Conservation (phyloP, 768 basidiomycete genomes). For the Crucibulum laeve region DNA sequence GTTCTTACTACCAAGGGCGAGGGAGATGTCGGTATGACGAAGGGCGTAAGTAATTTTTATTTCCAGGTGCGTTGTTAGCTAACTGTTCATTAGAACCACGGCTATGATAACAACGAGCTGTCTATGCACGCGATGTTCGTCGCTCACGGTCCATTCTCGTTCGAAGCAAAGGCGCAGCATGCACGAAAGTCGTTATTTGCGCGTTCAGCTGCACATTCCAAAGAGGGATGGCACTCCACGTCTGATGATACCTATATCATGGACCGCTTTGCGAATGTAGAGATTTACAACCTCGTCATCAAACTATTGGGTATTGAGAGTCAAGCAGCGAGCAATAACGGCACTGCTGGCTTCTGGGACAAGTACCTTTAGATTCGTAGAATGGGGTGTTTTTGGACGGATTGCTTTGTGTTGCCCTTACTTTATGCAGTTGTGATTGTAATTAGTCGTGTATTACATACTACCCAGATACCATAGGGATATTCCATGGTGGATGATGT, state of each 20-base stretch:
- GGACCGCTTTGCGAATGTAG: constrained; percentile 80
- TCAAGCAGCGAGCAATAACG: constrained; percentile 62
- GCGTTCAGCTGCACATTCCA: constrained; percentile 11
- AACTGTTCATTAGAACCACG: constrained; percentile 60
- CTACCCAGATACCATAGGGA: too few relatives aligned
- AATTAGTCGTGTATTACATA: too few relatives aligned
- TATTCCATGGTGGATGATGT: too few relatives aligned
- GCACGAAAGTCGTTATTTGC: constrained; percentile 19
- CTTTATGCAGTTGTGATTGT: too few relatives aligned
- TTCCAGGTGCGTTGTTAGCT: background rate
- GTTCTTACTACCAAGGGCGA: constrained; percentile 65
- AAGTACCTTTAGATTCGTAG: constrained; percentile 42
- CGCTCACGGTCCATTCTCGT: constrained; percentile 85
- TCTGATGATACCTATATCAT: constrained; percentile 66
- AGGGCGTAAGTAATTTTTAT: constrained; percentile 56
- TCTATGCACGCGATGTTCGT: constrained; percentile 91
- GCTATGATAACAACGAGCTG: constrained; percentile 76
- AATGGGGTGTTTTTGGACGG: background rate
- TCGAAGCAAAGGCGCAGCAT: constrained; percentile 57
- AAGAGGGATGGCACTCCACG: constrained; percentile 65
- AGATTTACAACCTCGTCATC: constrained; percentile 80
- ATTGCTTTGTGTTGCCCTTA: too few relatives aligned
- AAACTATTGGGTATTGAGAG: constrained; percentile 64
- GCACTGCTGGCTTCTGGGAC: constrained; percentile 83
- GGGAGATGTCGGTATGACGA: constrained; percentile 58